phyloP scores from a whole-genome alignment of 768 basidiomycete genomes.

The Leccinellum albellum region DNA sequence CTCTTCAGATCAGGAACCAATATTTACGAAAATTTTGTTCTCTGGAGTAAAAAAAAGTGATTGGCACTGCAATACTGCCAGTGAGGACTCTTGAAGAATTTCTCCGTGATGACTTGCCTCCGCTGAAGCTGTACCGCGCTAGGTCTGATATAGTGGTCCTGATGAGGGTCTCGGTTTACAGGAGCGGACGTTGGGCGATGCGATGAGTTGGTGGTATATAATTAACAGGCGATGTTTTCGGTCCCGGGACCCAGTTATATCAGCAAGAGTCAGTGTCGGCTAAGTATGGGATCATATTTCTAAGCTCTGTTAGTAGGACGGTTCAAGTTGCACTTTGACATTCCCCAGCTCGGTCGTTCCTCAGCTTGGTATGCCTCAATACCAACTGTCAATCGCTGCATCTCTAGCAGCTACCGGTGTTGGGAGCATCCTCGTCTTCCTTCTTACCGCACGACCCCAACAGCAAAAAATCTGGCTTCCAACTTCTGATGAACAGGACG shows the following conservation, averaged over 20 bases:
- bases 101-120: background rate
- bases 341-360: background rate
- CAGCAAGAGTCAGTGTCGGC: background rate
- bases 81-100: no score
- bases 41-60: background rate
- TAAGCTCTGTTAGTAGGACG: no score
- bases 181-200: background rate
- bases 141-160: background rate
- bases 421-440: conserved; percentile 43
- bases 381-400: conserved; percentile 54
- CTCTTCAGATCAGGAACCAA: background rate
- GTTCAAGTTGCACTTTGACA: background rate
- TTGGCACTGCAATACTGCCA: no score
- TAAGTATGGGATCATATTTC: background rate
- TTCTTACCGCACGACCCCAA: conserved; percentile 33
- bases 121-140: background rate
- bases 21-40: background rate
- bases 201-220: background rate
- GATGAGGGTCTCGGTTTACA: background rate
- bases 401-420: conserved; percentile 41
- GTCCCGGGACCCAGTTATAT: conserved; percentile 10
- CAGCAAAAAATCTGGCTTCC: conserved; percentile 55
- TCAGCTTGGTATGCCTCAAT: conserved; percentile 51
- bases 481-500: conserved; percentile 20
- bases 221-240: background rate